Conservation (phyloP, 805 yeast species). For the Saturnispora bothae region DNA sequence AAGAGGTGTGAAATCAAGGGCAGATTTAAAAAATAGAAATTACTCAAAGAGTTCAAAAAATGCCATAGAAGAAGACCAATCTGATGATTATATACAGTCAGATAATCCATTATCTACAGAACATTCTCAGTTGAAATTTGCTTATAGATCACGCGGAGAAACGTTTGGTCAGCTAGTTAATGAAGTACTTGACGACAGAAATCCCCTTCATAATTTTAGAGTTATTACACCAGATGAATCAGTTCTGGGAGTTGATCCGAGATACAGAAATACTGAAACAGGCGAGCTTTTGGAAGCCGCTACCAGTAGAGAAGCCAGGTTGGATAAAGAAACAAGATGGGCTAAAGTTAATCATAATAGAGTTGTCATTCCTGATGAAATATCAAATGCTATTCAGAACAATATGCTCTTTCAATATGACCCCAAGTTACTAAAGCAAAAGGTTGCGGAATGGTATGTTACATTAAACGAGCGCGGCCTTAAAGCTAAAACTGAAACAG, state of each 20-base stretch:
- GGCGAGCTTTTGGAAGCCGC: conserved; percentile 28
- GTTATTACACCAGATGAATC: conserved; percentile 32
- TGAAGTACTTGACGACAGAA: conserved; percentile 27
- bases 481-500: conserved; percentile 31
- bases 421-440: conserved; percentile 55
- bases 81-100: conserved; percentile 12
- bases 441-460: conserved; percentile 33
- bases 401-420: conserved; percentile 48
- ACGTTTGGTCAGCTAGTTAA: conserved; percentile 34
- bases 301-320: conserved; percentile 42
- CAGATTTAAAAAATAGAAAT: no score
- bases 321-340: conserved; percentile 44
- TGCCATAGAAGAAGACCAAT: conserved; percentile 18
- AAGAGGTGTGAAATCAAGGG: no score
- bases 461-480: conserved; percentile 41
- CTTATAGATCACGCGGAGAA: conserved; percentile 30
- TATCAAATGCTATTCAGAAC: conserved; percentile 51
- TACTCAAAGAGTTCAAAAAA: neutral
- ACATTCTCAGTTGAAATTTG: conserved; percentile 23
- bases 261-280: conserved; percentile 25
- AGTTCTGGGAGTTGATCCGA: conserved; percentile 22
- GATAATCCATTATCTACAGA: conserved; percentile 17
- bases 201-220: conserved; percentile 23
- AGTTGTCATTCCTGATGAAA: conserved; percentile 42
- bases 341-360: conserved; percentile 47